Base-by-base conservation (phyloP, 2,329 filamentous ascomycete genomes). In the Chrysosporium keratinophilum region DNA sequence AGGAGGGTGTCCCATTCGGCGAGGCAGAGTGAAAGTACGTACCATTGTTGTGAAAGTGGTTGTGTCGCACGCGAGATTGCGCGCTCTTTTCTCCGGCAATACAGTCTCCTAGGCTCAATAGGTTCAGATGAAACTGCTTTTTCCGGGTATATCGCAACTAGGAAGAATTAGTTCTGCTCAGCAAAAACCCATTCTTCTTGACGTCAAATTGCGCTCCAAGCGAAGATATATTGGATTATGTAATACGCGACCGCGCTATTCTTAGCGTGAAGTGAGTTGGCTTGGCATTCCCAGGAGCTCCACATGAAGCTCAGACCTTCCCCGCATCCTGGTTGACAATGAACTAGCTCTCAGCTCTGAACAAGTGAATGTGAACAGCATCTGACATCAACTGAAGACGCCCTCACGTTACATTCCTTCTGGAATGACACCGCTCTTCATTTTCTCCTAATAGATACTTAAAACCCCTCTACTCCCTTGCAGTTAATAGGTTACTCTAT, bases 271-370 rank as follows among this genome's bases (percentile, higher is more conserved):
- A 17, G 10, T 43, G 11, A 15, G 12, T 17, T 11, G 15, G 17
- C 46, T 49, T 49, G 46, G 46, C 46, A 34, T 11, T 28, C 12
- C 23, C 23, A 28, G 14, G 33, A 40, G 46, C 33, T 40, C 46
- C 47, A 41, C 35, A 2, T 10, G 12, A 41, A 50, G 47, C 47
- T 50, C 19, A 40, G 48, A 15, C 48, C 48, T 50, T 50, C 48
- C 48, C 48, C 48, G 39, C 48, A 42, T 49, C 48, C 46, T 49
- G 14, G 23, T 40, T 40, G 23, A 37, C n/a, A 3, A 37, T 37
- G 35, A 37, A n/a, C 35, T 37, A 28, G 23, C 23, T 28, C 23
- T 28, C 23, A 28, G 23, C 23, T 28, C 23, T 7, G 23, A 28
- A 28, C 35, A 37, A n/a, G 35, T 37, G 35, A 37, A 12, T 7